Conservation (phyloP, 768 basidiomycete species). For the Tulasnella sp. region DNA sequence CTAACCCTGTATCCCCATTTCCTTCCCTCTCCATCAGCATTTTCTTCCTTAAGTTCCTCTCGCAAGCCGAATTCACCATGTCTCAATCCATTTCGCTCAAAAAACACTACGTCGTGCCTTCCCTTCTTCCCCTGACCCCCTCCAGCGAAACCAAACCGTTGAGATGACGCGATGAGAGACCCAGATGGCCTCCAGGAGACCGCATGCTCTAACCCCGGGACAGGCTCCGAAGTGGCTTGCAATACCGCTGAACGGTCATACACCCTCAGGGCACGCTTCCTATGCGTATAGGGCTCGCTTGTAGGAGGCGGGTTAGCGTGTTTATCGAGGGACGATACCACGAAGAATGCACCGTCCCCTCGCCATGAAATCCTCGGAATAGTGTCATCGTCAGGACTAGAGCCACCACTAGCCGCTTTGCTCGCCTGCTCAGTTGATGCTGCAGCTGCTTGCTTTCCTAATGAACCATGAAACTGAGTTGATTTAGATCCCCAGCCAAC, state of each 20-base stretch:
- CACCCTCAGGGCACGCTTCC: slow-evolving; percentile 51
- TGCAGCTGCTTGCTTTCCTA: slow-evolving; percentile 74
- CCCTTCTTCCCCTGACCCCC: slow-evolving; percentile 53
- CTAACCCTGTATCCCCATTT: slow-evolving; percentile 57
- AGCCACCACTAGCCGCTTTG: slow-evolving; percentile 30
- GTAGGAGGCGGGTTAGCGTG: slow-evolving; percentile 19
- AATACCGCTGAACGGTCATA: slow-evolving; percentile 55
- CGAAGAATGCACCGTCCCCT: slow-evolving; percentile 83
- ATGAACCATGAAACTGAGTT: slow-evolving; percentile 94
- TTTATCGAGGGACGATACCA: slow-evolving; percentile 59
- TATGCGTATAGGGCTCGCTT: slow-evolving; percentile 22
- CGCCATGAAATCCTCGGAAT: slow-evolving; percentile 78
- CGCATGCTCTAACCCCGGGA: slow-evolving; percentile 68
- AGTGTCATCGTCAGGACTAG: slow-evolving; percentile 58
- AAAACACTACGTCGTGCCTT: slow-evolving; percentile 79
- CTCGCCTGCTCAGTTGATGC: slow-evolving; percentile 24
- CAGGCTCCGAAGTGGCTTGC: slow-evolving; percentile 72
- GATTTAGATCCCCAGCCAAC: slow-evolving; percentile 97
- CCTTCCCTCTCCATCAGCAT: slow-evolving; percentile 25
- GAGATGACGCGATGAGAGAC: slow-evolving; percentile 66
- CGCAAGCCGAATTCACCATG: slow-evolving; percentile 76
- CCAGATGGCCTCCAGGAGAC: slow-evolving; percentile 83
- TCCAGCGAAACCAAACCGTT: slow-evolving; percentile 68
- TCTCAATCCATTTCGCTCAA: slow-evolving; percentile 86
- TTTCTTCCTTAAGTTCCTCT: slow-evolving; percentile 23